These are phyloP conservation scores for Phialemonium atrogriseum DNA, from an alignment of 2,329 filamentous ascomycete species.

Conservation along the genomic window DNA sequence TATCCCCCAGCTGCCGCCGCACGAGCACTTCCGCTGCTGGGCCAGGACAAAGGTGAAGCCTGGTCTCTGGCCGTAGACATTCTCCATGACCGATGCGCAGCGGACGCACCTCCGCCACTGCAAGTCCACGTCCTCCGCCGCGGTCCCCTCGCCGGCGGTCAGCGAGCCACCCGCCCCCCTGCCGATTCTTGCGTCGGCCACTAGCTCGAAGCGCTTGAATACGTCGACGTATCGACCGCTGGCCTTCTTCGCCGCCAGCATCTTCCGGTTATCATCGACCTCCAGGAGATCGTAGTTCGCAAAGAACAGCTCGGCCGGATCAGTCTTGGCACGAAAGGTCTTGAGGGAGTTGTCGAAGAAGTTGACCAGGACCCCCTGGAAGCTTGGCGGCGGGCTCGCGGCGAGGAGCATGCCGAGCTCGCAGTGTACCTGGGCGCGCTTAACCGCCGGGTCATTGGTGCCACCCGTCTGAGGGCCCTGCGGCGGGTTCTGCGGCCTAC, in stretches of 20 bases:
- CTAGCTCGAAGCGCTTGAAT: conserved; percentile 51
- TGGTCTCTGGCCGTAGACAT: conserved; percentile 37
- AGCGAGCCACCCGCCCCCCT: background rate
- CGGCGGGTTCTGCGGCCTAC: conserved; percentile 26
- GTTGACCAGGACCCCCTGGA: conserved; percentile 53
- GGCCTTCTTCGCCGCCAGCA: conserved; percentile 29
- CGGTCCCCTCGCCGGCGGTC: conserved; percentile 19
- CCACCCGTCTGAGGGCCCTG: conserved; percentile 27
- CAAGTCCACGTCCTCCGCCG: conserved; percentile 4
- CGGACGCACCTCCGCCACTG: conserved; percentile 45
- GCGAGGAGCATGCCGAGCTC: conserved; percentile 47
- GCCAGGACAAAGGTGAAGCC: conserved; percentile 45
- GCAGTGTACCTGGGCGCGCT: conserved; percentile 36
- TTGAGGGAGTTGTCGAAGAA: conserved; percentile 53
- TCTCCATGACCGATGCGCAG: conserved; percentile 59
- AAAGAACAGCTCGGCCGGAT: conserved; percentile 64
- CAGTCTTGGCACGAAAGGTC: conserved; percentile 48
- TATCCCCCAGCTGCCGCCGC: conserved; percentile 44
- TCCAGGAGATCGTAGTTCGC: conserved; percentile 64
- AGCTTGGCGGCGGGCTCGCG: conserved; percentile 33
- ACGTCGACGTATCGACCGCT: conserved; percentile 38
- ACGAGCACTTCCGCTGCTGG: conserved; percentile 47
- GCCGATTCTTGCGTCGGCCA: conserved; percentile 1
- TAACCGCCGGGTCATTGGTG: conserved; percentile 32
- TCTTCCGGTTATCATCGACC: conserved; percentile 48